phyloP scores from a whole-genome alignment of 2,329 filamentous ascomycete genomes.

The Fusarium armeniacum region DNA sequence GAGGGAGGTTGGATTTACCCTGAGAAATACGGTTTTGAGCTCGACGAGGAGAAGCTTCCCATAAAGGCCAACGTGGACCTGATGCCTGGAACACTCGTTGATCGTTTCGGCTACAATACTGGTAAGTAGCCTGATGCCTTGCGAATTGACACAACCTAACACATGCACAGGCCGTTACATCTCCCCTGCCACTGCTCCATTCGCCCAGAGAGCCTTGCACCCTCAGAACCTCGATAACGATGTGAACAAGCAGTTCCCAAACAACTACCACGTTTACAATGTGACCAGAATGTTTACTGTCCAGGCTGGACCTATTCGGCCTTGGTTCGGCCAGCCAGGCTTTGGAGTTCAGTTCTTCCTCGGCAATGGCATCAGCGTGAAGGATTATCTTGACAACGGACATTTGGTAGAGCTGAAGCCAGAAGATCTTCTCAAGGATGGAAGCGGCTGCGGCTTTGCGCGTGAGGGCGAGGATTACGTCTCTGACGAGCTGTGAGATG shows the following conservation, averaged over 20 bases:
- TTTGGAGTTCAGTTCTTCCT: constrained; percentile 36
- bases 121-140: constrained; percentile 5
- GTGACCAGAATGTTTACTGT: constrained; percentile 27
- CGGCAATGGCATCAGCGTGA: constrained; percentile 11
- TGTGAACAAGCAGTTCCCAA: constrained; percentile 19
- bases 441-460: constrained; percentile 25
- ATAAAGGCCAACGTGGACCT: constrained; percentile 60
- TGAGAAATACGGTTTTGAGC: constrained; percentile 54
- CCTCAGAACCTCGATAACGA: constrained; percentile 26
- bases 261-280: constrained; percentile 34
- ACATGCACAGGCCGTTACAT: constrained; percentile 18
- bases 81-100: constrained; percentile 57
- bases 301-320: constrained; percentile 29
- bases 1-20: constrained; percentile 28
- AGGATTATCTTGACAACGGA: constrained; percentile 16
- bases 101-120: constrained; percentile 59
- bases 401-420: constrained; percentile 5
- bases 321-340: constrained; percentile 37
- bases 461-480: neutral
- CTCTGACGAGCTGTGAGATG: neutral
- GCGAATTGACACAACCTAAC: neutral
- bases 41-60: constrained; percentile 52
- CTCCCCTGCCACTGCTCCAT: constrained; percentile 35
- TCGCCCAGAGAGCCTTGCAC: constrained; percentile 31
- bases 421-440: constrained; percentile 1